Evolutionary conservation across 768 basidiomycete genomes (phyloP), one percentile per base, ranked within the genome.

Genomic region (Guyanaporus albipodus): DNA sequence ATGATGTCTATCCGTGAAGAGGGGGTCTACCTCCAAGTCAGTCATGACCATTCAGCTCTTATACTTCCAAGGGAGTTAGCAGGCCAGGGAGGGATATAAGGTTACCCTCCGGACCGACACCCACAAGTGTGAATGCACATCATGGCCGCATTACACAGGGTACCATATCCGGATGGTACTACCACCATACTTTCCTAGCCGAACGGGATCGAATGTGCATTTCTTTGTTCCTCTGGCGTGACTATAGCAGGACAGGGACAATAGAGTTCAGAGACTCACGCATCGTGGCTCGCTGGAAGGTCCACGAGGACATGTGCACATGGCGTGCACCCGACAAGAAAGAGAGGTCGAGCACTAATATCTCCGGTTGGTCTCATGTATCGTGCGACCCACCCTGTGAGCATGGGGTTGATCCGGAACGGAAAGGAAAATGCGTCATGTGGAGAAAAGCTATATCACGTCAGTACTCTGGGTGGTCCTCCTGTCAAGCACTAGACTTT

Each of bases 301-400:
- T 31, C 44, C 50, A 46, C 42, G 19, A 41, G 37, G 24, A 14
- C 50, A 55, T 50, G 46, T 45, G 55, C 39, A 53, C 43, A 55
- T 44, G 42, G 31, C 12, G 24, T 53, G 41, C 52, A 37, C 52
- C 56, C 47, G 62, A 46, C 41, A 38, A 44, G 24, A 28, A 12
- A 21, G 17, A 33, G 26, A 29, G 32, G n/a, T 44, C 37, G n/a
- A n/a, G n/a, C n/a, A n/a, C n/a, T n/a, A n/a, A 38, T 36, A 32
- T 53, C 19, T 42, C 31, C 32, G 35, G 44, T 31, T 29, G 28
- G 29, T 42, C 52, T 48, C 54, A 44, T 46, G 50, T 28, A 48
- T 46, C 28, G 41, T 26, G 46, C 31, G 33, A 40, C 8, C 12
- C 41, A 29, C 38, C 41, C 26, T 32, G 34, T 39, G 42, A 49